phyloP scores from a whole-genome alignment of 1,284 basidiomycete species.

The Moniliophthora roreri region DNA sequence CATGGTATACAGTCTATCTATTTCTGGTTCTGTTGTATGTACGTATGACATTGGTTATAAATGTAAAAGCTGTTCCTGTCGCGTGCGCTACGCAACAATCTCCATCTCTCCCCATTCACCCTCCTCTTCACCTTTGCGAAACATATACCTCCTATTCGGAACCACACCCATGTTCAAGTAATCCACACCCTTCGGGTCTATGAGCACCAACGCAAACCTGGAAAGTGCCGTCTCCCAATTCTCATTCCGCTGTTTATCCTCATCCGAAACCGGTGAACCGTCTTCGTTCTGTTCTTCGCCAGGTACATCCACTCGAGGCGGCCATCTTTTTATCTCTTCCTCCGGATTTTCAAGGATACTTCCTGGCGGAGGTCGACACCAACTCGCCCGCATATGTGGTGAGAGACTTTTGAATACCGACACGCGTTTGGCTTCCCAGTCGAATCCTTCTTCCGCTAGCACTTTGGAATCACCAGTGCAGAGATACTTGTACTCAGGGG shows the following conservation, averaged over 20 bases:
- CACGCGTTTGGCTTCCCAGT: constrained; percentile 63
- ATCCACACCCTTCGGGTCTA: constrained; percentile 66
- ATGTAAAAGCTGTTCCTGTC: no score
- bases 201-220: constrained; percentile 64
- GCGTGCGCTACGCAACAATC: constrained; percentile 59
- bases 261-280: constrained; percentile 30
- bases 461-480: constrained; percentile 6
- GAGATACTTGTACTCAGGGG: constrained; percentile 31
- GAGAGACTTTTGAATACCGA: constrained; percentile 55
- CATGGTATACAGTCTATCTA: no score
- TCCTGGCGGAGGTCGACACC: constrained; percentile 63
- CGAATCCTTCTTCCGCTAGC: constrained; percentile 30
- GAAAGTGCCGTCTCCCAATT: constrained; percentile 46
- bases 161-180: constrained; percentile 53
- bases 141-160: constrained; percentile 58
- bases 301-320: constrained; percentile 37
- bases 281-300: constrained; percentile 4
- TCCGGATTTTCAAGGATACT: constrained; percentile 41
- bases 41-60: no score
- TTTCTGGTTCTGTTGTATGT: no score
- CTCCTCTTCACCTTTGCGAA: constrained; percentile 38
- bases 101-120: constrained; percentile 53
- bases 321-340: constrained; percentile 60
- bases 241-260: constrained; percentile 37
- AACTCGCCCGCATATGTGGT: constrained; percentile 60